These are phyloP conservation scores for Teunomyces barrocoloradensis DNA, from an alignment of 805 yeast species.

Conservation along the genomic window DNA sequence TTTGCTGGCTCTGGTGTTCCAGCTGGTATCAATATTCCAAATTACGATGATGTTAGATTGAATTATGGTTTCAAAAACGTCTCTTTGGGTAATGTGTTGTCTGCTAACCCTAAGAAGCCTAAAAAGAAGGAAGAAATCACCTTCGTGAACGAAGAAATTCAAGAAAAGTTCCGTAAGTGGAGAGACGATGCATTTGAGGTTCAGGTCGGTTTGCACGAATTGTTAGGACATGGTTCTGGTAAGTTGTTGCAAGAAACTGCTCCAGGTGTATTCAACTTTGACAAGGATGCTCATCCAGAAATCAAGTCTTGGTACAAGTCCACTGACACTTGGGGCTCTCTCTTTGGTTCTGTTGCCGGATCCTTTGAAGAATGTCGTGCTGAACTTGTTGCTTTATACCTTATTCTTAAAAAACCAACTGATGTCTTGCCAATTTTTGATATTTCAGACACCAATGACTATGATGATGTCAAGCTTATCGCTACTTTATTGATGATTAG, in stretches of 20 bases:
- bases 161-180: conserved; percentile 62
- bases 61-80: conserved; percentile 87
- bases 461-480: conserved; percentile 60
- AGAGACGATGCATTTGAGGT: conserved; percentile 85
- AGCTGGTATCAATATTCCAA: conserved; percentile 91
- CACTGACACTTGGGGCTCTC: conserved; percentile 89
- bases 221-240: conserved; percentile 90
- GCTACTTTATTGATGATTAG: conserved; percentile 82
- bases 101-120: conserved; percentile 63
- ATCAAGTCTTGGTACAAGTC: conserved; percentile 67
- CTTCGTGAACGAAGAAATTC: conserved; percentile 54
- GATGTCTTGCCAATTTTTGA: conserved; percentile 74
- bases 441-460: conserved; percentile 52
- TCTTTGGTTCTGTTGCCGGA: conserved; percentile 80
- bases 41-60: conserved; percentile 84
- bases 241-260: conserved; percentile 60
- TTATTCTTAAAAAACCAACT: conserved; percentile 60
- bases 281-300: conserved; percentile 63
- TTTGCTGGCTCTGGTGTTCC: conserved; percentile 91
- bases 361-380: conserved; percentile 94
- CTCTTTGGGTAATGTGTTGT: conserved; percentile 80
- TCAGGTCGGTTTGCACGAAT: conserved; percentile 90
- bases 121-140: conserved; percentile 66
- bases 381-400: conserved; percentile 81
- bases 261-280: conserved; percentile 70